Evolutionary conservation across 345 rosid genomes (phyloP), one percentile per base, ranked within the genome.

Genomic region (Syzygium aqueum): DNA sequence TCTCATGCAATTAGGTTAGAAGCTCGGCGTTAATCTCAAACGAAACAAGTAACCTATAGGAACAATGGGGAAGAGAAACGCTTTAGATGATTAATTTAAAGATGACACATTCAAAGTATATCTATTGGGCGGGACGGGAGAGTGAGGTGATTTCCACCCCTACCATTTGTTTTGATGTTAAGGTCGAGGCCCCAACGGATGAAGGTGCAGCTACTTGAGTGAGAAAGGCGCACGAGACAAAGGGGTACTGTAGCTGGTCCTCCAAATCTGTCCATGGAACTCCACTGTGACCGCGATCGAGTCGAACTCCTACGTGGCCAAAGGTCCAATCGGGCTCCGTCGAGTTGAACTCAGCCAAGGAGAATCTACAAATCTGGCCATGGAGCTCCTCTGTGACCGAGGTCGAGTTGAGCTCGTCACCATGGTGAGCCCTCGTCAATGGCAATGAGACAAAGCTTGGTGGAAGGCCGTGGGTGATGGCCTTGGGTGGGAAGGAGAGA

Each of bases 141-240:
- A 43, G 46, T 43, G 46, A 43, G 46, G 46, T 2, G 2, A 5
- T 56, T 56, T 4, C 61, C 61, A 56, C 61, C 12, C 61, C 12
- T 56, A 43, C 46, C 46, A n/a, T n/a, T n/a, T n/a, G n/a, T n/a
- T n/a, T 56, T 22, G n/a, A 56, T 12, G 65, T 28, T 59, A 25
- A 59, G 65, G 65, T 25, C 16, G 30, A 59, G 13, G 65, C 13
- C 28, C 28, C 2, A 6, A 2, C 3, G 11, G 7, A 59, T 27
- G 65, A 59, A 6, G 0, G 13, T 59, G n/a, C 0, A 15, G 3
- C 8, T 27, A 1, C 67, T 27, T 0, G 2, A 25, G 67, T 0
- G n/a, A 59, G 12, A 28, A 25, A 59, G 2, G 8, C 7, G 4
- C 8, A 27, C 27, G 67, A 59, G 67, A 11, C 8, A 59, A 11